Evolutionary conservation across 345 rosid genomes (phyloP).

Genomic region (Pseudoturritis turrita): DNA sequence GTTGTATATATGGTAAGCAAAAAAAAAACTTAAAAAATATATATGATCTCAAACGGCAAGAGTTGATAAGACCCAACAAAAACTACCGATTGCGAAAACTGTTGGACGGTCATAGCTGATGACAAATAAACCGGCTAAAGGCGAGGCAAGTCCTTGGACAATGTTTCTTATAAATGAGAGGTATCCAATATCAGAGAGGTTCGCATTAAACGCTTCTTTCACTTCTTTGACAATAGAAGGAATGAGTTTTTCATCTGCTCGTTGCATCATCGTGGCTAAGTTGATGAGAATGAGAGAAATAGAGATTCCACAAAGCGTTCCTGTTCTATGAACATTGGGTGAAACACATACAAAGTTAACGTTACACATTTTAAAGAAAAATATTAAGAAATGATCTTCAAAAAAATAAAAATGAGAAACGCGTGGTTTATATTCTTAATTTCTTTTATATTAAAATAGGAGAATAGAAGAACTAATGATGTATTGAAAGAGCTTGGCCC

Average conservation of each 20-base stretch:
- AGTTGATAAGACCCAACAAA: conserved; percentile 83
- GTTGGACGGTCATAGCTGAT: conserved; percentile 69
- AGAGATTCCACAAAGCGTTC: conserved; percentile 65
- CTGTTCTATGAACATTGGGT: conserved; percentile 38
- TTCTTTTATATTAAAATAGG: neutral
- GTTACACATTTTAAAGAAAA: neutral
- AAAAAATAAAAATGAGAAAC: neutral
- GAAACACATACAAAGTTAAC: neutral
- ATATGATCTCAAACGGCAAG: conserved; percentile 42
- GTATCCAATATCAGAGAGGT: conserved; percentile 74
- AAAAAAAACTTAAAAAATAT: neutral
- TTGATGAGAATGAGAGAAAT: conserved; percentile 73
- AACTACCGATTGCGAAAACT: conserved; percentile 65
- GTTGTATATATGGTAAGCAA: too few species aligned
- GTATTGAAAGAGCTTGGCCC: neutral
- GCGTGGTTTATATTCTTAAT: neutral
- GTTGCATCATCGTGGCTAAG: conserved; percentile 84
- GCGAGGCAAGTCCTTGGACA: conserved; percentile 77
- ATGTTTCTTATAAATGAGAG: conserved; percentile 79
- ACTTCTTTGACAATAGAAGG: conserved; percentile 84
- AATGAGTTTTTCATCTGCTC: conserved; percentile 88
- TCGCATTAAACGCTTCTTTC: conserved; percentile 74
- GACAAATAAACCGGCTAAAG: conserved; percentile 72
- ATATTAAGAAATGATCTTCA: neutral
- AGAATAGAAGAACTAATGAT: neutral